A percentile compares a stretch with the other conserved stretches of the same genome.
Evolutionary conservation across 495 filamentous ascomycete species (phyloP).

Genomic region (Lepidopterella palustris): DNA sequence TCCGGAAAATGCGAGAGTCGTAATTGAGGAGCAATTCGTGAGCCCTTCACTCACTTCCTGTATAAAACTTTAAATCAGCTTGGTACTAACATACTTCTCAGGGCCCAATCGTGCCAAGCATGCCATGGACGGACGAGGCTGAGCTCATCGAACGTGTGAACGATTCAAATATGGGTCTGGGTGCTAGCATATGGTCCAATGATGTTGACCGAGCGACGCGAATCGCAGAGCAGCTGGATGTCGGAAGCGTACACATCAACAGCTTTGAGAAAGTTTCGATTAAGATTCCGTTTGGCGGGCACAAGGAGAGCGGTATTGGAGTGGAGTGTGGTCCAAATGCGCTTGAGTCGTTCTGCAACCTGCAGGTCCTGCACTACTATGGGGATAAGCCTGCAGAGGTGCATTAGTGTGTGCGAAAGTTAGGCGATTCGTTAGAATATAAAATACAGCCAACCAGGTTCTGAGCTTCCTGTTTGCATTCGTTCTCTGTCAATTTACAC

Average conservation of each 20-base stretch:
- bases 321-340: constrained; percentile 38
- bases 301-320: constrained; percentile 29
- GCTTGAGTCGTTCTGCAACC: constrained; percentile 1
- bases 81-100: background rate
- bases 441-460: background rate
- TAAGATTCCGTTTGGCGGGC: constrained; percentile 22
- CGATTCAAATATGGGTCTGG: constrained; percentile 29
- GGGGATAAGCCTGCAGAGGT: background rate
- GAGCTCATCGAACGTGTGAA: constrained; percentile 47
- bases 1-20: constrained; percentile 26
- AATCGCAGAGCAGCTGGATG: constrained; percentile 22
- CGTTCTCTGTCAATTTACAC: background rate
- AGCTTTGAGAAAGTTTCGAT: constrained; percentile 13
- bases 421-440: background rate
- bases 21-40: constrained; percentile 33
- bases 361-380: background rate
- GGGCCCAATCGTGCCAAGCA: constrained; percentile 46
- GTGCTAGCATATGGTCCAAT: constrained; percentile 16
- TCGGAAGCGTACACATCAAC: constrained; percentile 24
- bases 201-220: constrained; percentile 14
- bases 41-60: background rate
- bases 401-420: too few species aligned
- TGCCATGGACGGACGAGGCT: constrained; percentile 47
- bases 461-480: background rate
- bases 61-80: background rate